phyloP scores from a whole-genome alignment of 805 yeast genomes.

The Yamadazyma laniorum region DNA sequence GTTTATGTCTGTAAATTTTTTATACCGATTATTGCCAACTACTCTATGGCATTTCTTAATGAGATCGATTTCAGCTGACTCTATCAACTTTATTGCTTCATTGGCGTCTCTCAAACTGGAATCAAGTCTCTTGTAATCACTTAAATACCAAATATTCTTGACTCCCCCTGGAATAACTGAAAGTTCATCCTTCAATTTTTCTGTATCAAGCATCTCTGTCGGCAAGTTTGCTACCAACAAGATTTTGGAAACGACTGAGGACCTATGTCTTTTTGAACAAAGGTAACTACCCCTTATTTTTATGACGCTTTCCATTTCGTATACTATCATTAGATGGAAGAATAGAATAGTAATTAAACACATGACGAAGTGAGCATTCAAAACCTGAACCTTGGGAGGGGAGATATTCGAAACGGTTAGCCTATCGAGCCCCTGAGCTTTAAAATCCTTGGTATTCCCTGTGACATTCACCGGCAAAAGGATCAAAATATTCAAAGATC shows the following conservation, averaged over 20 bases:
- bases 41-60: constrained; percentile 16
- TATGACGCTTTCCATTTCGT: constrained; percentile 55
- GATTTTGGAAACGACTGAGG: constrained; percentile 26
- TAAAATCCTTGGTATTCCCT: constrained; percentile 29
- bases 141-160: constrained; percentile 57
- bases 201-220: constrained; percentile 20
- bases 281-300: constrained; percentile 47
- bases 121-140: constrained; percentile 24
- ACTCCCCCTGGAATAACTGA: constrained; percentile 53
- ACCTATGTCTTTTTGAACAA: constrained; percentile 23
- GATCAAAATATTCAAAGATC: constrained; percentile 54
- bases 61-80: constrained; percentile 22
- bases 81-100: constrained; percentile 28
- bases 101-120: constrained; percentile 21
- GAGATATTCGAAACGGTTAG: constrained; percentile 73
- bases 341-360: constrained; percentile 52
- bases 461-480: constrained; percentile 62
- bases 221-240: constrained; percentile 51
- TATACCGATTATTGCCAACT: constrained; percentile 3
- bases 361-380: constrained; percentile 63
- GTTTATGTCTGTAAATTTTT: neutral
- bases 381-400: constrained; percentile 43
- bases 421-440: constrained; percentile 56
- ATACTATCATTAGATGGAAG: constrained; percentile 54
- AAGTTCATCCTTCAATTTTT: constrained; percentile 28